Evolutionary conservation across 345 rosid genomes (phyloP).

Genomic region (Physaria fendleri): DNA sequence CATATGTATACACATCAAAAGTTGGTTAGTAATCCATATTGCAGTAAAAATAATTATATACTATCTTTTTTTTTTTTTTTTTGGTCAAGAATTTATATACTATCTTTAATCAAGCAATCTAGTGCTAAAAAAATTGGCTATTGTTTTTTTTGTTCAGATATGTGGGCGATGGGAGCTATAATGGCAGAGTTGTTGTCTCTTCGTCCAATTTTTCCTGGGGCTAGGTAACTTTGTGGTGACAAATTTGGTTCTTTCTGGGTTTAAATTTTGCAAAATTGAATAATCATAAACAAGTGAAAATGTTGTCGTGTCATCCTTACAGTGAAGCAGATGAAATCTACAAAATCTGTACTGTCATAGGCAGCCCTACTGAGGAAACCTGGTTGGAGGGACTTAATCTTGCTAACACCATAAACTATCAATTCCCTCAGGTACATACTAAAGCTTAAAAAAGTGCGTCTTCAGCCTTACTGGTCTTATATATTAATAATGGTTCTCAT

Average conservation of each 20-base stretch:
- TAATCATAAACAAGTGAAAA: background rate
- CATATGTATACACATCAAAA: slow-evolving; percentile 64
- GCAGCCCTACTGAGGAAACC: slow-evolving; percentile 65
- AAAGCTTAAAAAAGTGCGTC: background rate
- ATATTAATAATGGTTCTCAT: background rate
- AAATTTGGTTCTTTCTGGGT: background rate
- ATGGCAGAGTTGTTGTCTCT: slow-evolving; percentile 81
- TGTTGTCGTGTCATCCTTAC: slow-evolving; percentile 26
- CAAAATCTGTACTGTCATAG: slow-evolving; percentile 85
- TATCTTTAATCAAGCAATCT: background rate
- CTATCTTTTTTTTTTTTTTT: too few species aligned
- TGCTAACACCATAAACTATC: slow-evolving; percentile 71
- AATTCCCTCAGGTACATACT: slow-evolving; percentile 58
- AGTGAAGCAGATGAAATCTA: slow-evolving; percentile 97
- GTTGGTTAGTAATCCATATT: slow-evolving; percentile 69
- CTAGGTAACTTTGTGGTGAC: slow-evolving; percentile 38
- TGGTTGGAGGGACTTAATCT: slow-evolving; percentile 90
- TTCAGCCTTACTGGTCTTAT: background rate
- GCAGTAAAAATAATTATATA: slow-evolving; percentile 44
- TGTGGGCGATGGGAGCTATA: slow-evolving; percentile 99
- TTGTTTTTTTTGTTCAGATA: slow-evolving; percentile 39
- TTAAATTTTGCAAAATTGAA: background rate
- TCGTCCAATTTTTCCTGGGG: slow-evolving; percentile 82
- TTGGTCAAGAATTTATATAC: too few species aligned
- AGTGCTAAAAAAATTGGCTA: background rate